These are phyloP conservation scores for Saccharomycopsis phalli DNA, from an alignment of 1,139 yeast species.

Conservation along the genomic window DNA sequence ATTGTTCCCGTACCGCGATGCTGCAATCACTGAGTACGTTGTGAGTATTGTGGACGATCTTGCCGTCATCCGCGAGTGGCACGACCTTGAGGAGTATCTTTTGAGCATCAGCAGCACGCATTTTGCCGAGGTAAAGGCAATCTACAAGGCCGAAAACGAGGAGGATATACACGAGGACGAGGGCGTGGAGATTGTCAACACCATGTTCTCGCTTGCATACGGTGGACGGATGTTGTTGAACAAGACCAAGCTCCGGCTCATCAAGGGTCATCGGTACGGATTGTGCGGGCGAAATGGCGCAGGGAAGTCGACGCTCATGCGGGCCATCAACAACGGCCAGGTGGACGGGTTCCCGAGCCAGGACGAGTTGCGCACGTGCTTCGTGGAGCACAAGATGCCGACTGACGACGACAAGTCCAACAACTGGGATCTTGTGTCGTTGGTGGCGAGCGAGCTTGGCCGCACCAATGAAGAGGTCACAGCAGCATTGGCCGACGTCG, in stretches of 20 bases:
- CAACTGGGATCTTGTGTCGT: constrained; percentile 65
- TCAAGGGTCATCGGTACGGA: constrained; percentile 96
- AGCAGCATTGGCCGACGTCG: constrained; percentile 70
- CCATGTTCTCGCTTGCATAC: constrained; percentile 92
- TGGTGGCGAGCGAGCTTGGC: constrained; percentile 88
- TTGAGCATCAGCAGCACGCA: constrained; percentile 32
- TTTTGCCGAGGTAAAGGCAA: constrained; percentile 48
- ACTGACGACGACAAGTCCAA: constrained; percentile 75
- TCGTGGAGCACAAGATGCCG: constrained; percentile 94
- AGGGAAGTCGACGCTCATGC: constrained; percentile 95
- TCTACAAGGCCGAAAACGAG: constrained; percentile 58
- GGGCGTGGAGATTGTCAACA: constrained; percentile 83
- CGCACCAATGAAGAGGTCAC: constrained; percentile 60
- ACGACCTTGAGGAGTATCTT: constrained; percentile 50
- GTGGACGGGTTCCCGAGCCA: constrained; percentile 96
- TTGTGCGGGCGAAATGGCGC: constrained; percentile 98
- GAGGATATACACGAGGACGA: constrained; percentile 50
- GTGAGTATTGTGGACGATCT: constrained; percentile 52
- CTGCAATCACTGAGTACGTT: constrained; percentile 35
- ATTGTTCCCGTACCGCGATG: constrained; percentile 30
- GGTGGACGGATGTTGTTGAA: constrained; percentile 96
- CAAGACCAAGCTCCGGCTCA: constrained; percentile 77
- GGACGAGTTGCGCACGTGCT: constrained; percentile 81
- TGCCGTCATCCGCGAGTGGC: constrained; percentile 90
- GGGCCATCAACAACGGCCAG: constrained; percentile 95